phyloP scores from a whole-genome alignment of 2,329 filamentous ascomycete genomes.

The Ophiocordyceps camponoti-rufipedis region DNA sequence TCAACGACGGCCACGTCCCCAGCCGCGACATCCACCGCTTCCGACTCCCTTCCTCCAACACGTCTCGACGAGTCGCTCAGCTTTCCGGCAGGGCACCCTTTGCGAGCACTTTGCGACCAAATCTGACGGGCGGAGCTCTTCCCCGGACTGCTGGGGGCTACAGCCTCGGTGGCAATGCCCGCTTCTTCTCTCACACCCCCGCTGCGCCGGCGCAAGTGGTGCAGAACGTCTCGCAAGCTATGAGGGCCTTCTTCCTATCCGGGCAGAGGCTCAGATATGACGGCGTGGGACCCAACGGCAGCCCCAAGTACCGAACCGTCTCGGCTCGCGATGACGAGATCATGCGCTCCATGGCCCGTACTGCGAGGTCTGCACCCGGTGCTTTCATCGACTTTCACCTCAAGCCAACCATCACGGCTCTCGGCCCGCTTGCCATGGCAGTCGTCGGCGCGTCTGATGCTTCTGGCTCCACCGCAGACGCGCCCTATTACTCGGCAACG shows the following conservation, averaged over 20 bases:
- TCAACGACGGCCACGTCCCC: conserved; percentile 21
- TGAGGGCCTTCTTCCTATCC: conserved; percentile 82
- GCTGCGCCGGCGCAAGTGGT: conserved; percentile 77
- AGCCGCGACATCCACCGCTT: conserved; percentile 24
- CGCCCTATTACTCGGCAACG: conserved; percentile 30
- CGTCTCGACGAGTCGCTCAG: conserved; percentile 33
- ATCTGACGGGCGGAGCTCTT: conserved; percentile 73
- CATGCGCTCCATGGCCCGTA: conserved; percentile 43
- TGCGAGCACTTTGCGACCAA: conserved; percentile 73
- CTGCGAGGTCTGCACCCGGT: conserved; percentile 42
- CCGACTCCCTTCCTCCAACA: conserved; percentile 29
- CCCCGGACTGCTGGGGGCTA: conserved; percentile 86
- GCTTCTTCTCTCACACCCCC: conserved; percentile 82
- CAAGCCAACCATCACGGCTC: conserved; percentile 75
- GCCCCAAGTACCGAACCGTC: conserved; percentile 66
- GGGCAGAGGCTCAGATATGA: conserved; percentile 81
- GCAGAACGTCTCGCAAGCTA: conserved; percentile 84
- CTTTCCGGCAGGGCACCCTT: conserved; percentile 68
- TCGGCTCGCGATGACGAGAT: conserved; percentile 57
- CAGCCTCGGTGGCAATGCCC: conserved; percentile 49
- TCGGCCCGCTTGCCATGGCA: conserved; percentile 49
- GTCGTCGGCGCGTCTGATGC: conserved; percentile 26
- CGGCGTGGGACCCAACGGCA: conserved; percentile 53
- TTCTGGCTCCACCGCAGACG: conserved; percentile 22
- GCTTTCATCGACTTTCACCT: conserved; percentile 79